Percentiles rank a stretch among this genome's conserved stretches.
phyloP scores from a whole-genome alignment of 805 yeast genomes.

The Lipomyces chichibuensis region DNA sequence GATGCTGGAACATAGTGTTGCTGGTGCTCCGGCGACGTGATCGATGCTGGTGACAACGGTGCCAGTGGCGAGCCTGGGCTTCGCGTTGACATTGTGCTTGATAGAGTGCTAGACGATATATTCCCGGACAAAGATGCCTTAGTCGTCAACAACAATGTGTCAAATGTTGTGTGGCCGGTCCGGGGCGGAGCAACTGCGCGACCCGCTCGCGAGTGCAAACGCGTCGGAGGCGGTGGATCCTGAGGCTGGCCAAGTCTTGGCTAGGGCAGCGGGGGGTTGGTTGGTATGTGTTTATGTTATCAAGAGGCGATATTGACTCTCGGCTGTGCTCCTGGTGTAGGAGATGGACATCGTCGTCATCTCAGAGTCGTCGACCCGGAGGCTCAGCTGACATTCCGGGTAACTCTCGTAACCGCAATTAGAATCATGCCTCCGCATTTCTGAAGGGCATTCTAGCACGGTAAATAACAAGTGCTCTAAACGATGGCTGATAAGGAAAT shows the following conservation, averaged over 20 bases:
- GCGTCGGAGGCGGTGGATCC: not conserved
- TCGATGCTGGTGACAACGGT: conserved; percentile 3
- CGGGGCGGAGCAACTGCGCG: not conserved
- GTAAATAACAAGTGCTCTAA: too few species aligned
- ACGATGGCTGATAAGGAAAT: too few species aligned
- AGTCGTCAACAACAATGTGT: not conserved
- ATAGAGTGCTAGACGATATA: not conserved
- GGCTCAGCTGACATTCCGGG: not conserved
- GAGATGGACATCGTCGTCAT: not conserved
- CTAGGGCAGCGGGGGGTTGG: not conserved
- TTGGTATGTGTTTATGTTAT: not conserved
- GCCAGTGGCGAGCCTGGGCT: not conserved
- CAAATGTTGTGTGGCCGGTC: not conserved
- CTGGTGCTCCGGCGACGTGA: not conserved
- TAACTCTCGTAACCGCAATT: not conserved
- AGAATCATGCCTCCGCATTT: too few species aligned
- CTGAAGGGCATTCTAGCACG: too few species aligned
- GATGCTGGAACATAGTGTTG: not conserved
- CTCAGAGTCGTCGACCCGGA: too few species aligned
- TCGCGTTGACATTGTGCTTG: not conserved
- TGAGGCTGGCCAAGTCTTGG: not conserved
- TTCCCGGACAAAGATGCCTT: not conserved
- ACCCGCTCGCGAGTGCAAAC: not conserved
- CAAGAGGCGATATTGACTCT: not conserved
- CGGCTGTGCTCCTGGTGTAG: not conserved